phyloP scores from a whole-genome alignment of 1,139 yeast genomes.

The Geotrichum siamense region DNA sequence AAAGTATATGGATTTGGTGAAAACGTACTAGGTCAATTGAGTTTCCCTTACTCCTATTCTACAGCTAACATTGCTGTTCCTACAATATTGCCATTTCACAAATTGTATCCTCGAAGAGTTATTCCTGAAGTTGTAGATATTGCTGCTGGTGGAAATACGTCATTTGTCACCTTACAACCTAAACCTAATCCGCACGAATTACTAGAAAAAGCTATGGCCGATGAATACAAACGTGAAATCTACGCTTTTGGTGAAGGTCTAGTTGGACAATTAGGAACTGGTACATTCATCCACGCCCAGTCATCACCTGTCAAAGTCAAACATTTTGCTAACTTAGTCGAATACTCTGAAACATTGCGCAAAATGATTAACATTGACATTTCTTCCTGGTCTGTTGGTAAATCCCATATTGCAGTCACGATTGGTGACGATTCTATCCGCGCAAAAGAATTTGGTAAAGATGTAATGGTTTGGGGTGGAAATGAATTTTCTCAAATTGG shows the following conservation, averaged over 20 bases:
- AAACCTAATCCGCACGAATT: conserved; percentile 15
- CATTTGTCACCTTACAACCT: conserved; percentile 39
- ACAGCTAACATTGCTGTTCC: conserved; percentile 70
- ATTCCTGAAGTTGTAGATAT: conserved; percentile 36
- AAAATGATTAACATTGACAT: conserved; percentile 43
- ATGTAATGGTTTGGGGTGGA: conserved; percentile 75
- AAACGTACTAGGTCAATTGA: conserved; percentile 76
- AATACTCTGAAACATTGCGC: conserved; percentile 36
- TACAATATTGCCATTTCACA: conserved; percentile 41
- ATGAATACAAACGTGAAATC: conserved; percentile 21
- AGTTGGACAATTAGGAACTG: conserved; percentile 82
- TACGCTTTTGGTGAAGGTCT: conserved; percentile 75
- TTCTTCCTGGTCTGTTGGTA: conserved; percentile 51
- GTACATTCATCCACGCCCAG: conserved; percentile 67
- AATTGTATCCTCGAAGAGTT: conserved; percentile 35
- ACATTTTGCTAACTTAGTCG: conserved; percentile 37
- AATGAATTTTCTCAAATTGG: conserved; percentile 81
- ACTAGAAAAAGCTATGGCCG: conserved; percentile 24
- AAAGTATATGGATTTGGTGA: conserved; percentile 78
- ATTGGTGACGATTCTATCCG: conserved; percentile 33
- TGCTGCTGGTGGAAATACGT: conserved; percentile 62
- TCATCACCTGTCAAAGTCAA: conserved; percentile 57
- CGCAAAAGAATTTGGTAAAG: conserved; percentile 31
- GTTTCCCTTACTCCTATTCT: conserved; percentile 57
- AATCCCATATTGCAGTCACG: conserved; percentile 57